Conservation (phyloP, 2,329 filamentous ascomycete genomes). For the Pestalotiopsis sp. region DNA sequence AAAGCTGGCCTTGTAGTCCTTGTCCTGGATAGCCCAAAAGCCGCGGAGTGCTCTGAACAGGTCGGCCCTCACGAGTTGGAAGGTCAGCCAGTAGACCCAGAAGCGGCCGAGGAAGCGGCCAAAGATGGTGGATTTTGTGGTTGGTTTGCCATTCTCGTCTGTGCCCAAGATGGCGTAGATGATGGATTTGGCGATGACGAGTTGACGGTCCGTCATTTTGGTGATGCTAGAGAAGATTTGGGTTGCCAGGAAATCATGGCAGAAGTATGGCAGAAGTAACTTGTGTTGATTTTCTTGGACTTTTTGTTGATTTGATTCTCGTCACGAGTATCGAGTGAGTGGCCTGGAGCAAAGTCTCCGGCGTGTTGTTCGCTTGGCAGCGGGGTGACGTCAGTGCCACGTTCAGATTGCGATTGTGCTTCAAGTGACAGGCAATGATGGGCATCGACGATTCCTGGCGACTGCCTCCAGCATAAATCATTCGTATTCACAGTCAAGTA, state of each 20-base stretch:
- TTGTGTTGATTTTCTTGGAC: not conserved
- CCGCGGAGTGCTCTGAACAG: constrained; percentile 46
- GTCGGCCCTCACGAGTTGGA: constrained; percentile 28
- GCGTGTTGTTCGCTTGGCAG: not conserved
- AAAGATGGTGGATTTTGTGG: constrained; percentile 32
- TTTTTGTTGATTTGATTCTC: not conserved
- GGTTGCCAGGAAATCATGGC: not conserved
- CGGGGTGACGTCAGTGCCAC: not conserved
- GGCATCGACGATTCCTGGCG: not conserved
- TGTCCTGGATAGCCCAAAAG: constrained; percentile 55
- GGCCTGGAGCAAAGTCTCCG: not conserved
- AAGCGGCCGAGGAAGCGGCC: constrained; percentile 46
- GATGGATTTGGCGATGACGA: constrained; percentile 42
- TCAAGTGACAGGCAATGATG: not conserved
- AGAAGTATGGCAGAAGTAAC: too few relatives aligned
- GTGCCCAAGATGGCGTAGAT: constrained; percentile 36
- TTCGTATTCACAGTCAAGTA: not conserved
- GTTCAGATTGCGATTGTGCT: not conserved
- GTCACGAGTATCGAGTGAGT: not conserved
- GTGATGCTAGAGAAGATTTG: not conserved
- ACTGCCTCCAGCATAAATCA: not conserved
- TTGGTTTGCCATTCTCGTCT: constrained; percentile 28
- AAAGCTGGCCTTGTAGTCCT: constrained; percentile 58
- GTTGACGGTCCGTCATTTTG: constrained; percentile 30
- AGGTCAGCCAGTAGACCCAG: constrained; percentile 36